These are phyloP conservation scores for Phanerodontia chrysosporium DNA, from an alignment of 768 basidiomycete genomes.

Conservation along the genomic window DNA sequence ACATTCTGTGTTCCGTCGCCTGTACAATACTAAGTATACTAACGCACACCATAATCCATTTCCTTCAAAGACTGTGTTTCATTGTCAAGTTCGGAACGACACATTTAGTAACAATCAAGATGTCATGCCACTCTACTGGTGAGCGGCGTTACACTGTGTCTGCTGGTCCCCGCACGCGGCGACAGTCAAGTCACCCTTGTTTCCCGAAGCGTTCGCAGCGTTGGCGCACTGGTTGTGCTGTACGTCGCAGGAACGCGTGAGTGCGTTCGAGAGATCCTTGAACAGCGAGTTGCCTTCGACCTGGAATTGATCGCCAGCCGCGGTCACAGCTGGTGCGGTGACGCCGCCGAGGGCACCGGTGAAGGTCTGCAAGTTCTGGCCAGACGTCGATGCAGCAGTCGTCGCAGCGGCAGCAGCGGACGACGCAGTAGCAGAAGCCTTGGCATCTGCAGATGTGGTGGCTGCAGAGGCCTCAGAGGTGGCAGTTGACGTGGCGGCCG, in stretches of 20 bases:
- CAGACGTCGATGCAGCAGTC: constrained; percentile 10
- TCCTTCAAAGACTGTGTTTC: constrained; percentile 16
- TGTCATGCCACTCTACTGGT: neutral
- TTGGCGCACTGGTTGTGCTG: constrained; percentile 59
- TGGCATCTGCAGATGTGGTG: constrained; percentile 2
- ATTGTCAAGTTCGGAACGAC: neutral
- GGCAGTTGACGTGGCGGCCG: constrained; percentile 9
- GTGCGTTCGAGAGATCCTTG: constrained; percentile 40
- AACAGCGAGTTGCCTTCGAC: constrained; percentile 45
- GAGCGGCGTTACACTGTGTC: constrained; percentile 33
- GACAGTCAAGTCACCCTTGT: constrained; percentile 44
- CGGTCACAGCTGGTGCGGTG: constrained; percentile 41
- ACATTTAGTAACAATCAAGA: neutral
- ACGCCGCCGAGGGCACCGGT: constrained; percentile 44
- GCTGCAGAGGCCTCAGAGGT: neutral
- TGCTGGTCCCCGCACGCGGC: constrained; percentile 43
- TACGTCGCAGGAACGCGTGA: constrained; percentile 49
- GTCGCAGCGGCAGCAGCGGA: constrained; percentile 3
- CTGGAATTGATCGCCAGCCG: constrained; percentile 40
- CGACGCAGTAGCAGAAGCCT: constrained; percentile 10
- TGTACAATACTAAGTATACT: too few relatives aligned
- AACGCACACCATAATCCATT: too few relatives aligned
- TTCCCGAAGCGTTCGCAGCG: constrained; percentile 48
- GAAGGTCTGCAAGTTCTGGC: constrained; percentile 47
- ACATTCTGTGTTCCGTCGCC: too few relatives aligned